Conservation (phyloP, 805 yeast genomes). For the Wickerhamia fluorescens region DNA sequence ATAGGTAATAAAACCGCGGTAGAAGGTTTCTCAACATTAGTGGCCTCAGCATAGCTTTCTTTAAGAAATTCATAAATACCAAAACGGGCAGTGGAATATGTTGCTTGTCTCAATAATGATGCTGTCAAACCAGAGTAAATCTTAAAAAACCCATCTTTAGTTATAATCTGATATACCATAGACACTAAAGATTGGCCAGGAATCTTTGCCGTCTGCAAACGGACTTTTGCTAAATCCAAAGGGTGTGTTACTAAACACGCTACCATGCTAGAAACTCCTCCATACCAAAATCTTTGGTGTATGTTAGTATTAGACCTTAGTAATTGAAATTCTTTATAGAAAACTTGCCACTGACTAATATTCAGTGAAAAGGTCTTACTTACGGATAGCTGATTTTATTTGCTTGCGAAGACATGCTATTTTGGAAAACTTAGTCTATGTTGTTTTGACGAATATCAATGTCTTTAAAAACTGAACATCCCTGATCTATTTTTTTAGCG, state of each 20-base stretch:
- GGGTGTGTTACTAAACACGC: constrained; percentile 75
- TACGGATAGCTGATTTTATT: constrained; percentile 10
- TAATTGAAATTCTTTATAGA: not conserved
- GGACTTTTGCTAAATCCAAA: constrained; percentile 77
- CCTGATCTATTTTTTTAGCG: no score
- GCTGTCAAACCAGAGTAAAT: constrained; percentile 82
- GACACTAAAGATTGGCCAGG: constrained; percentile 59
- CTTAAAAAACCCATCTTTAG: constrained; percentile 59
- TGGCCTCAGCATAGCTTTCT: constrained; percentile 37
- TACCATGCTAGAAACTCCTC: constrained; percentile 62
- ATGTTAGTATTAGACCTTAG: constrained; percentile 5
- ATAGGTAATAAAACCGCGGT: constrained; percentile 59
- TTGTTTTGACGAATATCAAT: no score
- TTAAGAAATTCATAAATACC: constrained; percentile 80
- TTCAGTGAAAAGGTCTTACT: no score
- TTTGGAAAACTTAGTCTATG: no score
- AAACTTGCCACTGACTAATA: not conserved
- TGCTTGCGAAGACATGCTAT: constrained; percentile 1
- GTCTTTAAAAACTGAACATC: no score
- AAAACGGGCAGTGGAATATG: constrained; percentile 80
- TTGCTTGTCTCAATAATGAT: constrained; percentile 75
- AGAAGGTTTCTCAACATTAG: constrained; percentile 41
- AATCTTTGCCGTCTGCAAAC: constrained; percentile 68
- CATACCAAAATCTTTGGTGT: constrained; percentile 46
- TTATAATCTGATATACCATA: constrained; percentile 54